Conservation (phyloP, 768 basidiomycete genomes). For the Leccinum rimulosum region DNA sequence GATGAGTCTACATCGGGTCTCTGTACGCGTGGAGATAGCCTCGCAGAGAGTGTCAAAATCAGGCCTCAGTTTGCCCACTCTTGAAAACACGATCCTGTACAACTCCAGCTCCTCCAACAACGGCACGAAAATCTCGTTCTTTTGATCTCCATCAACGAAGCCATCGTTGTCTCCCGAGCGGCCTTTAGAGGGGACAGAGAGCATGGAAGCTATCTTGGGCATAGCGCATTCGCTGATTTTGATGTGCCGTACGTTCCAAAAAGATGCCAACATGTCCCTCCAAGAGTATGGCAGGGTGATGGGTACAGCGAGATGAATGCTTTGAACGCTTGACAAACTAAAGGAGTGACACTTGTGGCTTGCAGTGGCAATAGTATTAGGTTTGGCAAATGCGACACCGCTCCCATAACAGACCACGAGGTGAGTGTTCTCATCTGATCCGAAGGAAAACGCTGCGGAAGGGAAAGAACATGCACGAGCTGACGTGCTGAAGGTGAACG, state of each 20-base stretch:
- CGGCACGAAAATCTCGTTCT: neutral
- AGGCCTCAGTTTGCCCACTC: too few relatives aligned
- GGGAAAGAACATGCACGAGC: neutral
- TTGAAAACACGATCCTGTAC: neutral
- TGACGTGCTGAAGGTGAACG: neutral
- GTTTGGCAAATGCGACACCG: neutral
- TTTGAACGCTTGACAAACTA: neutral
- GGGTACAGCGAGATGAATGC: neutral
- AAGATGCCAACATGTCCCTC: neutral
- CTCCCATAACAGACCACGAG: neutral
- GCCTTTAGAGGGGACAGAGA: neutral
- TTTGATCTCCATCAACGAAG: neutral
- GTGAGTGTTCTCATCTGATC: conserved; percentile 1
- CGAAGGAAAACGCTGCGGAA: too few relatives aligned
- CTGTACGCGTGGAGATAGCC: neutral
- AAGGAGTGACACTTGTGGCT: neutral
- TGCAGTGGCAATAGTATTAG: neutral
- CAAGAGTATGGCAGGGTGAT: neutral
- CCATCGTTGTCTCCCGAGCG: neutral
- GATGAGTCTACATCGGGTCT: neutral
- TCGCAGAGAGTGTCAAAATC: neutral
- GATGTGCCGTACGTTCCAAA: conserved; percentile 3
- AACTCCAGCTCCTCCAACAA: neutral
- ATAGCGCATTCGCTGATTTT: neutral
- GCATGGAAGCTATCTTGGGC: neutral